phyloP scores from a whole-genome alignment of 305 asterid genomes.

The Fraxinus floribunda region DNA sequence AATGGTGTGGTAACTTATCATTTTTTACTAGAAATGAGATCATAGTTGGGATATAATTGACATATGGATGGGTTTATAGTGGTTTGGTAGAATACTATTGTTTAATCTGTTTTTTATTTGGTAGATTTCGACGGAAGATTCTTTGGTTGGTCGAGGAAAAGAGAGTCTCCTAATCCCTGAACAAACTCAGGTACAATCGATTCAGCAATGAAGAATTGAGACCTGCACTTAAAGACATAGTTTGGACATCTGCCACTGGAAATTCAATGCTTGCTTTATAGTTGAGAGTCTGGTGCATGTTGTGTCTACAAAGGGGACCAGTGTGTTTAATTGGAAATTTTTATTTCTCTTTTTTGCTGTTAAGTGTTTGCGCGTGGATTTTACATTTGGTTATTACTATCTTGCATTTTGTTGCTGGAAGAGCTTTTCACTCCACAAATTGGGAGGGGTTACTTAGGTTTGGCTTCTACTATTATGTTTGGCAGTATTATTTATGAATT shows the following conservation, averaged over 20 bases:
- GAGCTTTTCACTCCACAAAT: background rate
- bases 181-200: slow-evolving; percentile 56
- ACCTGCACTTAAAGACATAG: no score
- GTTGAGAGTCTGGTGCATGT: no score
- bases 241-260: no score
- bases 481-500: background rate
- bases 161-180: slow-evolving; percentile 88
- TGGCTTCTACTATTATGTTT: background rate
- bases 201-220: no score
- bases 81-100: background rate
- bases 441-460: background rate
- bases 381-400: background rate
- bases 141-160: slow-evolving; percentile 68
- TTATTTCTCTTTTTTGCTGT: background rate
- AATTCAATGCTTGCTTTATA: no score
- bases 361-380: background rate
- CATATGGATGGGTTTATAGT: background rate
- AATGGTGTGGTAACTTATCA: background rate
- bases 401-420: background rate
- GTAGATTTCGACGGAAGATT: slow-evolving; percentile 61
- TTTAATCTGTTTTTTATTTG: slow-evolving; percentile 11
- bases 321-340: no score
- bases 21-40: background rate
- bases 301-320: no score
- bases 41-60: background rate